Conservation (phyloP, 2,329 filamentous ascomycete genomes). For the Fusarium incarnatum region DNA sequence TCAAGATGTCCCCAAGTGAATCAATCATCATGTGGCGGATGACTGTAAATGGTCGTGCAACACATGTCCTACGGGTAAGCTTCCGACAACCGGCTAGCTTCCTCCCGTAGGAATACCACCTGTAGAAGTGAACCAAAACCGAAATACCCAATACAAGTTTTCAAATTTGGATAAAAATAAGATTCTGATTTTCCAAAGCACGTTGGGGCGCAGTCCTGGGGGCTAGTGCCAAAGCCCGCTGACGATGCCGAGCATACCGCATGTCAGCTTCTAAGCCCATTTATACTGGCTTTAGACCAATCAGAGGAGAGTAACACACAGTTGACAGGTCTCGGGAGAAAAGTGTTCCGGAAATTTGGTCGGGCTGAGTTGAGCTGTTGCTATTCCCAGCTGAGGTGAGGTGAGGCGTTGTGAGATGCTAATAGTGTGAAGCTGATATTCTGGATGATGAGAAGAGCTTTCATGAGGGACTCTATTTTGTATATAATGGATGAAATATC, state of each 20-base stretch:
- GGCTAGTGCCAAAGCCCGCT: constrained; percentile 31
- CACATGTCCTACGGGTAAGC: not conserved
- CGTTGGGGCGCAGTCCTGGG: constrained; percentile 34
- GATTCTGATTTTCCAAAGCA: not conserved
- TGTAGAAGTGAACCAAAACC: not conserved
- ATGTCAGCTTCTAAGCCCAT: constrained; percentile 34
- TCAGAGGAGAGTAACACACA: rapidly evolving
- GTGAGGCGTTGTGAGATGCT: not conserved
- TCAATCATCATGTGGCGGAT: not conserved
- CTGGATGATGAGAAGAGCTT: not conserved
- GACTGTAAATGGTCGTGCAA: not conserved
- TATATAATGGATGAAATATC: constrained; percentile 42
- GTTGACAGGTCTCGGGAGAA: constrained; percentile 13
- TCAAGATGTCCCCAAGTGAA: not conserved
- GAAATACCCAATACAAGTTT: not conserved
- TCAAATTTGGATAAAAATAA: constrained; percentile 10
- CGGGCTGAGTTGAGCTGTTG: constrained; percentile 27
- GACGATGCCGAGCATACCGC: constrained; percentile 17
- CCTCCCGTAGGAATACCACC: not conserved
- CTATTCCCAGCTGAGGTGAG: constrained; percentile 30
- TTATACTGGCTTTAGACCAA: not conserved
- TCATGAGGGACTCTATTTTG: not conserved
- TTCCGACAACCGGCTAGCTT: not conserved
- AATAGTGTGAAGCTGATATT: not conserved
- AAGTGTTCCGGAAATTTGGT: constrained; percentile 14